Conservation (phyloP, 177 flowering plant species). For the Vitis hybrid region DNA sequence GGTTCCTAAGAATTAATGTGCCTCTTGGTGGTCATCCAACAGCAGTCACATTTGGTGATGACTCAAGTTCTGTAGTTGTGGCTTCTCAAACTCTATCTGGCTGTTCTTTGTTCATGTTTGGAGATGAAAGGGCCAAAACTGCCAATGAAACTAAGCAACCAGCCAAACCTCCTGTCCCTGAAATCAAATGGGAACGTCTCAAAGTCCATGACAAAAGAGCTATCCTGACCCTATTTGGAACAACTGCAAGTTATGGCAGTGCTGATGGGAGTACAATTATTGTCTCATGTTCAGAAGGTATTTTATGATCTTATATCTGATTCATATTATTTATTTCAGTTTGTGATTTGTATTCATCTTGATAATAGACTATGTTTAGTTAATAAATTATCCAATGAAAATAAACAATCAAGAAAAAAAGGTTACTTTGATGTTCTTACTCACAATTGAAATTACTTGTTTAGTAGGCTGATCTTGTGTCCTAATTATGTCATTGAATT, state of each 20-base stretch:
- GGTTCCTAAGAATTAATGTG: slow-evolving; percentile 82
- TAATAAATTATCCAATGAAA: not conserved
- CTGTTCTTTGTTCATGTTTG: slow-evolving; percentile 79
- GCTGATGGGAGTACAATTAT: slow-evolving; percentile 91
- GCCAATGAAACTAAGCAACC: slow-evolving; percentile 52
- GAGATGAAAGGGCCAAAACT: slow-evolving; percentile 57
- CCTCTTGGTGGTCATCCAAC: slow-evolving; percentile 90
- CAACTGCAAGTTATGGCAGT: slow-evolving; percentile 77
- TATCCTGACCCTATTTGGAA: slow-evolving; percentile 63
- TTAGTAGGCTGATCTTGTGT: too few species aligned
- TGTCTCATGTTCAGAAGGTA: slow-evolving; percentile 96
- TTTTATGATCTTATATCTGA: not conserved
- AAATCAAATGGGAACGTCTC: slow-evolving; percentile 90
- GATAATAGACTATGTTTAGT: not conserved
- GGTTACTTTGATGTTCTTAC: not conserved
- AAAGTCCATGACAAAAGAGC: slow-evolving; percentile 75
- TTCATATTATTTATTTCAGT: too few species aligned
- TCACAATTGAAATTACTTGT: not conserved
- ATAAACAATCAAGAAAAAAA: not conserved
- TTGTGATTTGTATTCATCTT: not conserved
- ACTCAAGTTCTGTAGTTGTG: slow-evolving; percentile 69
- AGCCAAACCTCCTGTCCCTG: slow-evolving; percentile 80
- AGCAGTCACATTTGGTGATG: slow-evolving; percentile 77
- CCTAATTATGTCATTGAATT: too few species aligned
- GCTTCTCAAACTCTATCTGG: slow-evolving; percentile 78